Base-by-base conservation (phyloP, 257 asterid genomes). In the Ajuga chamaepitys region DNA sequence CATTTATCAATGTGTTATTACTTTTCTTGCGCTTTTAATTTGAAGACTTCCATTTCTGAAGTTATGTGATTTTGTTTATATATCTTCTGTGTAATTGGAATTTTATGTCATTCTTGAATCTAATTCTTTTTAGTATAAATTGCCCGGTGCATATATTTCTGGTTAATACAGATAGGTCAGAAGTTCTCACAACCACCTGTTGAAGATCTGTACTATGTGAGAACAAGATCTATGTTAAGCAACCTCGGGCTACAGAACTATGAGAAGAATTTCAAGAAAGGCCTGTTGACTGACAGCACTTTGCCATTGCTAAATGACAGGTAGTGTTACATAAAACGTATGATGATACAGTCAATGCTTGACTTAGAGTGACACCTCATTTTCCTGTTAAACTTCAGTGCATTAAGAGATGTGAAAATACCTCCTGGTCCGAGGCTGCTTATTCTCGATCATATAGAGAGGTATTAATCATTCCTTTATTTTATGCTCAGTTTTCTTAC, bases 351-450 rank as follows among this genome's bases (percentile, higher is more conserved):
- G 16, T 20, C 45, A 12, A 71, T 24, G 16, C 66, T 17, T 21
- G 0, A 17, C 7, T 56, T 21, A 11, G 2, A 0, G 10, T 16
- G 8, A 61, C 17, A 12, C 16, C 3, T 6, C 6, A 32, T 1
- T 44, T 67, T 64, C 37, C 20, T 48, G 14, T 58, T 14, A 5
- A 54, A 52, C 25, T 50, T 48, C 80, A 90, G 97, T 68, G 95
- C 97, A 61, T 90, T 90, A 21, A 81, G 87, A 78, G 97, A 91
- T 62, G 96, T 82, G 78, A 81, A 73, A 52, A 88, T 91, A 50
- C 97, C 97, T 55, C 96, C 96, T 0, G 96, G 96, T 50, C 96
- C 97, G 65, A 84, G 97, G 72, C 83, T 91, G 64, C 86, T 88
- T 53, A 91, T 91, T 77, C 91, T 91, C 4, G 91, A 88, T 67